Evolutionary conservation across 1,284 basidiomycete species (phyloP), one percentile per base, ranked within the genome.

Genomic region (Ceratobasidium papillatum): DNA sequence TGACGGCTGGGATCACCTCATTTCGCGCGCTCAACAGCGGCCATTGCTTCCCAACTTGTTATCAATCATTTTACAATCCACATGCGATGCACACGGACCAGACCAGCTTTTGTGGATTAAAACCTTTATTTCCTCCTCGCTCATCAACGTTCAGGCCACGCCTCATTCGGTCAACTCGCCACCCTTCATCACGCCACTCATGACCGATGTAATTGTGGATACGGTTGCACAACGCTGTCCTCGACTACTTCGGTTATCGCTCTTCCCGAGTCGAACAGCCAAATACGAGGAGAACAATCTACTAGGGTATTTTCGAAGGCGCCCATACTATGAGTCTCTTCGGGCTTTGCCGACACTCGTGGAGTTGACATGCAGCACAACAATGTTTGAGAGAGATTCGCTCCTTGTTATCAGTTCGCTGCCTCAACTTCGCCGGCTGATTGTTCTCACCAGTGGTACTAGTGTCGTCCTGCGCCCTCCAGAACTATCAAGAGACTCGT

Each of bases 81-180:
- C 51, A 58, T 58, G 41, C 43, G 52, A 69, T 41, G 27, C 8
- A 12, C 66, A 56, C 22, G 51, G 66, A 17, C 22, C 66, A 12
- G 66, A 69, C 34, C 66, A 69, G 32, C 17, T 69, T 12, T 17
- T 69, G 22, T 69, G 66, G 66, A 58, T 69, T n/a, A 56, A 58
- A n/a, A 54, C 66, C 1, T 69, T 69, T 30, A 25, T 51, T n/a
- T 56, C 52, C 8, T 52, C 66, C 19, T 69, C 66, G 51, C 30
- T 69, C 3, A 41, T 69, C 19, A 58, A 52, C 25, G 58, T 69
- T 38, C 66, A 69, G 22, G 52, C 41, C 34, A 47, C 54, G 17
- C 66, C 66, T 4, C 17, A n/a, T 45, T 62, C 59, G 8, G 19
- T 27, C 25, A 45, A 22, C 25, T 62, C 59, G 25, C 59, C 59